These are phyloP conservation scores for Leucosporidium yakuticum DNA, from an alignment of 768 basidiomycete species.

Conservation along the genomic window DNA sequence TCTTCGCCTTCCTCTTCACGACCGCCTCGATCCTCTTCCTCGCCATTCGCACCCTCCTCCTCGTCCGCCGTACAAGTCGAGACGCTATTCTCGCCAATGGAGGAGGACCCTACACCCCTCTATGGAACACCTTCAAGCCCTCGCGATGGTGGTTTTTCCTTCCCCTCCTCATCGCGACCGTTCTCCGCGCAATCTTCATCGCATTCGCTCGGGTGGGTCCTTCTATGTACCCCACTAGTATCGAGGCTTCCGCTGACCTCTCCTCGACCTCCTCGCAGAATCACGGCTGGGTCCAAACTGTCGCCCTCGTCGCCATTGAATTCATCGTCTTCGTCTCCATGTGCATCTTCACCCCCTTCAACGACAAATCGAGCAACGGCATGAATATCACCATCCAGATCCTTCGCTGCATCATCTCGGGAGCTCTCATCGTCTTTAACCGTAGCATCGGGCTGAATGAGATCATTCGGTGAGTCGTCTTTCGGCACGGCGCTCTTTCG, in stretches of 20 bases:
- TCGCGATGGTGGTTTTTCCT: slow-evolving; percentile 53
- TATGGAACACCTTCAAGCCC: slow-evolving; percentile 31
- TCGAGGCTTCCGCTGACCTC: not conserved
- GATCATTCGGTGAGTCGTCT: slow-evolving; percentile 25
- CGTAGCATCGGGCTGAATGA: slow-evolving; percentile 23
- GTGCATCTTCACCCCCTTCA: slow-evolving; percentile 28
- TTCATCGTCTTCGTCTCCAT: slow-evolving; percentile 17
- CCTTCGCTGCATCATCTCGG: slow-evolving; percentile 22
- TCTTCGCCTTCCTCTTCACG: slow-evolving; percentile 53
- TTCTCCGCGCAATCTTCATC: slow-evolving; percentile 68
- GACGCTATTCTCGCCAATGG: slow-evolving; percentile 56
- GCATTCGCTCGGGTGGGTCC: slow-evolving; percentile 37
- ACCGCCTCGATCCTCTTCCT: slow-evolving; percentile 53
- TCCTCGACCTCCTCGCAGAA: not conserved
- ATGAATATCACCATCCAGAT: slow-evolving; percentile 27
- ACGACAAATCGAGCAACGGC: slow-evolving; percentile 25
- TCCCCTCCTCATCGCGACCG: slow-evolving; percentile 53
- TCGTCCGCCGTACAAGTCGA: slow-evolving; percentile 51
- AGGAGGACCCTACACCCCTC: slow-evolving; percentile 51
- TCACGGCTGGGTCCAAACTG: slow-evolving; percentile 22
- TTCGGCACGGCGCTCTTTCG: not conserved
- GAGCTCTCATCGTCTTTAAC: slow-evolving; percentile 29
- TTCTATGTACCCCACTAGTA: not conserved
- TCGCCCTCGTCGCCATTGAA: slow-evolving; percentile 28
- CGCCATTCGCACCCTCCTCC: slow-evolving; percentile 50